phyloP scores from a whole-genome alignment of 805 yeast genomes.

The Candida easanensis region DNA sequence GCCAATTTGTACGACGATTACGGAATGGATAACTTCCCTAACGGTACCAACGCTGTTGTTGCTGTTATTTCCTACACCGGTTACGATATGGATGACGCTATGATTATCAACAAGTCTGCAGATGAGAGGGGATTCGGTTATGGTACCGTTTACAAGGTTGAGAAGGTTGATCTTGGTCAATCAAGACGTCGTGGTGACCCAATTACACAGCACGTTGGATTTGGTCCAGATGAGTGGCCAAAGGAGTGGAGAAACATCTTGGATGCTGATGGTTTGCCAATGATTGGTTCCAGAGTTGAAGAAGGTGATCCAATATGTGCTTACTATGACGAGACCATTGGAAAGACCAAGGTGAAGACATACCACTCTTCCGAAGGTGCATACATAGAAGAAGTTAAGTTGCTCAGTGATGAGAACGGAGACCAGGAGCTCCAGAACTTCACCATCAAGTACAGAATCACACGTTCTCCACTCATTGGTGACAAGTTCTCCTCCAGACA shows the following conservation, averaged over 20 bases:
- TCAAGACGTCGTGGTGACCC: conserved; percentile 91
- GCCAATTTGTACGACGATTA: conserved; percentile 92
- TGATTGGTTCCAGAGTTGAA: conserved; percentile 80
- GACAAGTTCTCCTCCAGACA: conserved; percentile 97
- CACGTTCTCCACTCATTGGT: conserved; percentile 93
- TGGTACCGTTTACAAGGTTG: conserved; percentile 94
- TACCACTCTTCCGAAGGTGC: conserved; percentile 95
- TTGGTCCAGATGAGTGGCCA: conserved; percentile 93
- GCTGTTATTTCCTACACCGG: conserved; percentile 99
- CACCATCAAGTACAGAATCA: conserved; percentile 84
- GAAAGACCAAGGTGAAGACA: conserved; percentile 87
- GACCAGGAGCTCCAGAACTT: conserved; percentile 80
- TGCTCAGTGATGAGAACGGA: conserved; percentile 75
- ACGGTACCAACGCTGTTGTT: conserved; percentile 97
- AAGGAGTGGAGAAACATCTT: conserved; percentile 83
- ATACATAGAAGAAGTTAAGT: conserved; percentile 90
- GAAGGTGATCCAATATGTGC: conserved; percentile 97
- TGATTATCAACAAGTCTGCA: conserved; percentile 96
- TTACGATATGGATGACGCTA: conserved; percentile 99
- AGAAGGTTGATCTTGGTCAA: conserved; percentile 77
- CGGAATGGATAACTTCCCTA: conserved; percentile 98
- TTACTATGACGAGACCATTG: conserved; percentile 84
- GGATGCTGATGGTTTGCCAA: conserved; percentile 91
- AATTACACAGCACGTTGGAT: conserved; percentile 89
- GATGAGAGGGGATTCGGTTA: conserved; percentile 98